Conservation (phyloP, 176 grass and related monocot species). For the Guadua angustifolia region DNA sequence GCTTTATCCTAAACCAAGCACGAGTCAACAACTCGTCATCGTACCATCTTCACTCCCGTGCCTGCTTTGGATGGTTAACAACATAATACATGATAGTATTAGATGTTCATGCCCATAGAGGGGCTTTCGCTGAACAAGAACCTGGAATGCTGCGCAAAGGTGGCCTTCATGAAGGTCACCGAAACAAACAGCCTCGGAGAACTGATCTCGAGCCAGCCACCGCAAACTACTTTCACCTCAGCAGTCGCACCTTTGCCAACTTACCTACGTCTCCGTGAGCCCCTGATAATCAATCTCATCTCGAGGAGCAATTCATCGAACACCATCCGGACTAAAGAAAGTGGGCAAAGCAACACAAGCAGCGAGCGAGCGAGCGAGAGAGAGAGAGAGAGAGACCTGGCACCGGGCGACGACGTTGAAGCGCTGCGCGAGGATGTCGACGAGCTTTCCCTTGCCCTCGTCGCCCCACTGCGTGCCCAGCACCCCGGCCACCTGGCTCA, state of each 20-base stretch:
- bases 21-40: too few relatives aligned
- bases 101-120: background rate
- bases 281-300: background rate
- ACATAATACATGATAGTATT: too few relatives aligned
- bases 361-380: background rate
- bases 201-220: background rate
- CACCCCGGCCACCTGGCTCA: conserved; percentile 74
- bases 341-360: background rate
- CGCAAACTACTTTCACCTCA: background rate
- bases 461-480: conserved; percentile 91
- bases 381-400: conserved; percentile 74
- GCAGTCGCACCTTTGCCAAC: background rate
- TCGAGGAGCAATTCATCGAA: conserved; percentile 39
- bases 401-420: conserved; percentile 80
- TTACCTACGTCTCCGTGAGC: background rate
- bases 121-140: background rate
- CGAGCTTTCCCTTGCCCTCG: conserved; percentile 87
- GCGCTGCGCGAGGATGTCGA: conserved; percentile 67
- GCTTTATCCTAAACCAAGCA: too few relatives aligned
- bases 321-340: background rate
- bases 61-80: background rate
- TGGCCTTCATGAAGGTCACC: background rate
- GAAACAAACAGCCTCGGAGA: background rate
- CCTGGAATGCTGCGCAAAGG: background rate
- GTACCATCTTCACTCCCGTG: too few relatives aligned